Base-by-base conservation (phyloP, 805 yeast species). In the Saccharomycopsis schoenii region DNA sequence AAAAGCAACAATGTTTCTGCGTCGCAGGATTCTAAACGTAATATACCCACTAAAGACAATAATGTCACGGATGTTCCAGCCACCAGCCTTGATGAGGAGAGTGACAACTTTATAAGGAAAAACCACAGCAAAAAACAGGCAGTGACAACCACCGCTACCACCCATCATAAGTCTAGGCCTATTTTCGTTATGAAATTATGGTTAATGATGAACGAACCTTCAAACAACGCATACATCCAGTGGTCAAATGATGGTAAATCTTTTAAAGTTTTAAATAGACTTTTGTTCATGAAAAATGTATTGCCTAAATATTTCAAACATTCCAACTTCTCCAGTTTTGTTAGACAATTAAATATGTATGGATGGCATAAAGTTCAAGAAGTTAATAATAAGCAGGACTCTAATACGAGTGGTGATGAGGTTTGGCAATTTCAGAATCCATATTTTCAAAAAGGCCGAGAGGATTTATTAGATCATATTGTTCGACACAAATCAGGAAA, bases 321-420 rank as follows among this genome's bases (percentile, higher is more conserved):
- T 74, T 86, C 89, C 63, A 93, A 94, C 71, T 92, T 94, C 74
- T 96, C 98, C 21, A 85, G 94, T 39, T 94, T 94, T 78, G 98
- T 94, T 15, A 83, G 99, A 64, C 99, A 93, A 71, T 78, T 93
- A 68, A 93, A 93, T 74, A 93, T 94, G 99, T 94, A 94, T 71
- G 99, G 99, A 11, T 94, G 97, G 97, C 98, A 92, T 76, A 94
- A 94, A 73, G 94, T 94, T 3, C 99, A 94, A 73, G 98, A 94
- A 73, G 83, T 92, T 24, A 88, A 76, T 61, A 80, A 87, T 29
- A 37, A 50, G 4, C 51, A 57, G 29, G 52, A 50, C 40, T 36
- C 55, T 11, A 43, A 80, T 60, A 75, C 73, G 47, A 78, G 75
- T 61, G 74, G 74, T 51, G 97, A 92, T 61, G 98, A 94, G 68